Evolutionary conservation across 2,329 filamentous ascomycete species (phyloP), one percentile per base, ranked within the genome.

Genomic region (Blumeriella jaapii): DNA sequence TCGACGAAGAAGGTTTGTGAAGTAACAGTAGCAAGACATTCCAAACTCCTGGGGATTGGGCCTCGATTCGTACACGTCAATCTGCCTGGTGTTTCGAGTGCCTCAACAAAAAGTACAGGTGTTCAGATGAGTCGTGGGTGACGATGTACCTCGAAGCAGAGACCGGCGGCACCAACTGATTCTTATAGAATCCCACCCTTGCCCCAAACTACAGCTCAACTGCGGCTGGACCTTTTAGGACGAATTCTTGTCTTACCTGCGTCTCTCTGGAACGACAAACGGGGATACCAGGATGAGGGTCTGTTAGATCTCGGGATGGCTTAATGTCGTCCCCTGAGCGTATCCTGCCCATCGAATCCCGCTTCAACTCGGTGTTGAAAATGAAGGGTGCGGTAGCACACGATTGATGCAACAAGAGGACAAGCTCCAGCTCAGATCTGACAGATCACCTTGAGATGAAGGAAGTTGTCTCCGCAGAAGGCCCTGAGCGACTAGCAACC

Each of bases 381-480:
- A 16, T 11, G 28, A 13, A 16, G 14, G 31, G 41, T 42, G 41
- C 31, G 44, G 41, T 41, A 36, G 36, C 32, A 47, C 41, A 41
- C 36, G 18, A 5, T 24, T 9, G 25, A 31, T 36, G 29, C 33
- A 31, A 37, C 41, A 39, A 34, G 44, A 37, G 30, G 31, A 24
- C 5, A 23, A 13, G 16, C 6, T 6, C 10, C 3, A 22, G 19
- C 11, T 19, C 25, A 29, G 13, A 29, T 35, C 25, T 23, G 33
- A 35, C 26, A 23, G 22, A 34, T 34, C 32, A 13, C 3, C 12
- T 8, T 9, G 22, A 24, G 22, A 24, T 4, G 7, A n/a, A n/a
- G n/a, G n/a, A n/a, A n/a, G n/a, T n/a, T n/a, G n/a, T n/a, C n/a
- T n/a, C n/a, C n/a, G n/a, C n/a, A n/a, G n/a, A n/a, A n/a, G n/a